These are phyloP conservation scores for Pulicaria dysenterica DNA, from an alignment of 129 eudicot species.

Conservation along the genomic window DNA sequence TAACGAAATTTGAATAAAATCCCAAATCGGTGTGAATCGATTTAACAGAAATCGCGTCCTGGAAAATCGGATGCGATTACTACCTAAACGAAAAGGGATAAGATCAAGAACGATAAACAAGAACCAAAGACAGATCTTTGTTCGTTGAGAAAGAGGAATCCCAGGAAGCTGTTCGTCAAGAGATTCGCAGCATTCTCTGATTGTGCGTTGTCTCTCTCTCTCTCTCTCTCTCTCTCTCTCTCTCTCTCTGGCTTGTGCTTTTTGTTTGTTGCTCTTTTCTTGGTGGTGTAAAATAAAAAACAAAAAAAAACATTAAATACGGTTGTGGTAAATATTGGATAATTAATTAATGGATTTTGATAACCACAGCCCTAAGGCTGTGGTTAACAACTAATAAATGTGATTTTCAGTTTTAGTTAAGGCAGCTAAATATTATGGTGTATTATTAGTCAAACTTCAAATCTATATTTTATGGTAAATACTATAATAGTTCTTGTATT, in stretches of 20 bases:
- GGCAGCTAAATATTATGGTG: too few relatives aligned
- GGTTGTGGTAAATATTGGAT: neutral
- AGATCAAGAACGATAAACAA: neutral
- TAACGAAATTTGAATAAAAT: neutral
- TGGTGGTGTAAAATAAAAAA: slow-evolving; percentile 20
- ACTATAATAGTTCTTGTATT: too few relatives aligned
- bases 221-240: neutral
- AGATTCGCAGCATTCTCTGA: slow-evolving; percentile 27
- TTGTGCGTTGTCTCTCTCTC: slow-evolving; percentile 14
- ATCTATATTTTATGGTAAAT: too few relatives aligned
- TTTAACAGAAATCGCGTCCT: slow-evolving; percentile 11
- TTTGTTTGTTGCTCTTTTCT: slow-evolving; percentile 17
- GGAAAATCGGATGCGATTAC: neutral
- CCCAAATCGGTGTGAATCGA: slow-evolving; percentile 12
- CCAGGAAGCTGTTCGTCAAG: slow-evolving; percentile 16
- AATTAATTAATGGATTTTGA: too few relatives aligned
- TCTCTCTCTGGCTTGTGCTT: slow-evolving; percentile 14
- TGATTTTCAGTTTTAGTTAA: too few relatives aligned
- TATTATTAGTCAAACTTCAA: too few relatives aligned
- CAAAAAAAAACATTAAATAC: slow-evolving; percentile 11
- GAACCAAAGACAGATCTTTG: neutral
- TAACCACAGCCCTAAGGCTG: too few relatives aligned
- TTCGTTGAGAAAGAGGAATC: slow-evolving; percentile 8
- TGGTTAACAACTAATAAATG: too few relatives aligned
- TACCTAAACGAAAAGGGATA: neutral